phyloP scores from a whole-genome alignment of 139 green algal genomes.

The Parachlorella kessleri region DNA sequence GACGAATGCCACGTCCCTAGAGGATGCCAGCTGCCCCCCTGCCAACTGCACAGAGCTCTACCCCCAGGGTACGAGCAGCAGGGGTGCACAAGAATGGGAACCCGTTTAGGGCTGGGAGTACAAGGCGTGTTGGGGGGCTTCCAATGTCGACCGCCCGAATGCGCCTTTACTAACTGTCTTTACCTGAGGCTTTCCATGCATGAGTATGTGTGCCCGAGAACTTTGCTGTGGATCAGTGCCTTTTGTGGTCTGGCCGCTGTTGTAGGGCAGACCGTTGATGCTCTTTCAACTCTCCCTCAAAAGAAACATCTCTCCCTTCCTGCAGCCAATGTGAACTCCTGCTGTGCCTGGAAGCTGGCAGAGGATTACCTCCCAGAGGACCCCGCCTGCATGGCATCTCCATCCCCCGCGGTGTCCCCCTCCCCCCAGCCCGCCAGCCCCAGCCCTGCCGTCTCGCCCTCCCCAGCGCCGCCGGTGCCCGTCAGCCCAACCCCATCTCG shows the following conservation, averaged over 20 bases:
- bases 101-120: background rate
- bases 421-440: too few relatives aligned
- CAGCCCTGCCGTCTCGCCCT: too few relatives aligned
- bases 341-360: background rate
- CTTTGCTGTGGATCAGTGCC: too few relatives aligned
- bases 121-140: background rate
- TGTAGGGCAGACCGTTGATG: background rate
- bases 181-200: background rate
- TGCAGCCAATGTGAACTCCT: background rate
- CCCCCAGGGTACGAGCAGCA: background rate
- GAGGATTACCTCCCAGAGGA: too few relatives aligned
- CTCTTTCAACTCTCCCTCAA: background rate
- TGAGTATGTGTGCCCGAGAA: too few relatives aligned
- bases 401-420: too few relatives aligned
- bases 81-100: background rate
- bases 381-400: too few relatives aligned
- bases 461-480: too few relatives aligned
- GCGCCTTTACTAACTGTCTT: background rate
- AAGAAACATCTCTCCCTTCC: background rate
- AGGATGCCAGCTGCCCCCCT: background rate
- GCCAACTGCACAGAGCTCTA: background rate
- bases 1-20: background rate
- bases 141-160: background rate
- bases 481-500: background rate
- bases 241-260: too few relatives aligned